A percentile compares a stretch with the other conserved stretches of the same genome.
These are phyloP conservation scores for Bolboschoenus planiculmis DNA, from an alignment of 176 grass and related monocot genomes.

Conservation along the genomic window DNA sequence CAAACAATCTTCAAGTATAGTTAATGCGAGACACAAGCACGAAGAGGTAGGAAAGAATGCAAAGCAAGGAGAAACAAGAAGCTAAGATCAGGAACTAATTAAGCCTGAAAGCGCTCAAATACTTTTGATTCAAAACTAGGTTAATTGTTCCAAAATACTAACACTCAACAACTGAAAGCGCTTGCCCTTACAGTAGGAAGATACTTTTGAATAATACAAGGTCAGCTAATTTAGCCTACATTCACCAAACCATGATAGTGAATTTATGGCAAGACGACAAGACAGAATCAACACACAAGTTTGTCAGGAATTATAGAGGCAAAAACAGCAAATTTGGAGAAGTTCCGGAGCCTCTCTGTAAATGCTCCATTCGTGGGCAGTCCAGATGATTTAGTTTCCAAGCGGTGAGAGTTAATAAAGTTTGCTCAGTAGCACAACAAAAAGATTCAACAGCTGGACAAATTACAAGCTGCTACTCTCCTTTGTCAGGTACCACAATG, in stretches of 20 bases:
- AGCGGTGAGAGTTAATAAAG: background rate
- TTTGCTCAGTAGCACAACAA: background rate
- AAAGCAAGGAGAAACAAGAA: background rate
- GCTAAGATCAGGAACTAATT: background rate
- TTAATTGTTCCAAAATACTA: background rate
- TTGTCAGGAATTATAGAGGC: background rate
- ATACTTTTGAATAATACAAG: background rate
- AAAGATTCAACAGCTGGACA: background rate
- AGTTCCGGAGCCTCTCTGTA: background rate
- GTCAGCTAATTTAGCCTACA: background rate
- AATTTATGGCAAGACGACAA: background rate
- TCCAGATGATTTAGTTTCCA: background rate
- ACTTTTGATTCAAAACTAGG: no score
- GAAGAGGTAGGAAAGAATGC: conserved; percentile 11
- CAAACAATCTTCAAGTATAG: background rate
- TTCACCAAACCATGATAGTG: background rate
- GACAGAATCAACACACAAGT: background rate
- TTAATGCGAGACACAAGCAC: conserved; percentile 4
- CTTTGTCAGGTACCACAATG: background rate
- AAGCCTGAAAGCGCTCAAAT: no score
- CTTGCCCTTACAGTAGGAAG: background rate
- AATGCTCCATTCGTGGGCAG: background rate
- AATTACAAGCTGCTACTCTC: background rate
- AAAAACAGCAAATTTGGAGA: background rate
- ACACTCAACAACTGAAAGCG: background rate